phyloP scores from a whole-genome alignment of 2,329 filamentous ascomycete species.

The Myriosclerotinia curreyana region DNA sequence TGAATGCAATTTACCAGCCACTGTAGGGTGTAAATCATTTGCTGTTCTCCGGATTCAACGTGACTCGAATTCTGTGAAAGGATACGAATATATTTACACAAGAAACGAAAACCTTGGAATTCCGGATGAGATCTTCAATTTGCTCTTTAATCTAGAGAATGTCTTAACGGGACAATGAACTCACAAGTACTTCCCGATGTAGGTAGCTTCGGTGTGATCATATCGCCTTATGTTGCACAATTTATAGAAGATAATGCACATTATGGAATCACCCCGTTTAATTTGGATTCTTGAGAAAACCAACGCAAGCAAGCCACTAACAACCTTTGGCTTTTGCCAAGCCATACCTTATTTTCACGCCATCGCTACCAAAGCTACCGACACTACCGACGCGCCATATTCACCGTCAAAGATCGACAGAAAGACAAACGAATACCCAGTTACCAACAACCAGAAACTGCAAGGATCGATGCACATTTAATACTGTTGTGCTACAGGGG shows the following conservation, averaged over 20 bases:
- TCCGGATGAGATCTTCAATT: not conserved
- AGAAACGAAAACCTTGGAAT: not conserved
- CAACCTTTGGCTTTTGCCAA: not conserved
- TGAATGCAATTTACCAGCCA: conserved; percentile 5
- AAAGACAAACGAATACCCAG: conserved; percentile 5
- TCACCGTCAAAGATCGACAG: conserved; percentile 16
- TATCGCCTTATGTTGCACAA: not conserved
- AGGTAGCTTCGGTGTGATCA: not conserved
- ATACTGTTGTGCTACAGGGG: conserved; percentile 2
- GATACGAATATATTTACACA: not conserved
- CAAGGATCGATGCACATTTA: conserved; percentile 1
- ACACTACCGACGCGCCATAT: too few relatives aligned
- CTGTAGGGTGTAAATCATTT: not conserved
- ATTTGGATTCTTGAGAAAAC: not conserved
- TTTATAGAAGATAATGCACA: not conserved
- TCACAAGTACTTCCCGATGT: not conserved
- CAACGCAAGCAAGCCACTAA: not conserved
- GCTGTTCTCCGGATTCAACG: not conserved
- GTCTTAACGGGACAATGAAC: not conserved
- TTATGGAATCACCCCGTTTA: not conserved
- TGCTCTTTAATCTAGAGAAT: too few relatives aligned
- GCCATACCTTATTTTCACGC: conserved; percentile 3
- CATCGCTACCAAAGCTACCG: conserved; percentile 8
- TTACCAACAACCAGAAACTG: conserved; percentile 7
- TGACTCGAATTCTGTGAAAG: not conserved